Evolutionary conservation across 2,329 filamentous ascomycete species (phyloP).

Genomic region (Neonectria punicea): DNA sequence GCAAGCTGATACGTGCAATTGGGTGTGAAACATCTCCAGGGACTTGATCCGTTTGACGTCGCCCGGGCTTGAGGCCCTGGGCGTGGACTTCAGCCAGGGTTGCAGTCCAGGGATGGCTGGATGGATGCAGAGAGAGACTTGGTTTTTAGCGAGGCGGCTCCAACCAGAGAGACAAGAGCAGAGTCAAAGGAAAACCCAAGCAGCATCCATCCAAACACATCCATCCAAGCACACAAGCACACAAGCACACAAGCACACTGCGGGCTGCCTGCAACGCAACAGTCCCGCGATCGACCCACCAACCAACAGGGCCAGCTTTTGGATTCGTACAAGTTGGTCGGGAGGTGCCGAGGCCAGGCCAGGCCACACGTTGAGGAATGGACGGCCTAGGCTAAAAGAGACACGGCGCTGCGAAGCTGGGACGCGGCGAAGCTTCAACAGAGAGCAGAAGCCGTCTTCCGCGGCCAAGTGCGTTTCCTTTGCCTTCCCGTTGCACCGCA

Average conservation of each 20-base stretch:
- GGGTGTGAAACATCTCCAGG: slow-evolving; percentile 39
- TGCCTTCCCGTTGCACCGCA: slow-evolving; percentile 1
- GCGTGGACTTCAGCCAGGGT: slow-evolving; percentile 36
- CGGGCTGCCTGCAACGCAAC: slow-evolving; percentile 18
- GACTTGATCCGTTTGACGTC: slow-evolving; percentile 31
- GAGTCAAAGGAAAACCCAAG: no score
- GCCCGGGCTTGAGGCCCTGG: slow-evolving; percentile 25
- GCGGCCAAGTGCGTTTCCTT: slow-evolving; percentile 8
- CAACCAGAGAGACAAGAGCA: neutral
- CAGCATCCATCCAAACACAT: no score
- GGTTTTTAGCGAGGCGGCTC: neutral
- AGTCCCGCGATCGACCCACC: slow-evolving; percentile 28
- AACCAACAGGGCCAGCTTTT: slow-evolving; percentile 2
- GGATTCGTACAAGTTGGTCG: slow-evolving; percentile 25
- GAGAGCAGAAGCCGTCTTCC: slow-evolving; percentile 6
- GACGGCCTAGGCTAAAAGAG: slow-evolving; percentile 20
- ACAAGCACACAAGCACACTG: slow-evolving; percentile 2
- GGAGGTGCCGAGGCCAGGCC: slow-evolving; percentile 39
- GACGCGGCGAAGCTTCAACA: slow-evolving; percentile 20
- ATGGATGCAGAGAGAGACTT: neutral
- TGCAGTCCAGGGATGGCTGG: slow-evolving; percentile 28
- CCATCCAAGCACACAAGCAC: neutral
- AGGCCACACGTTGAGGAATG: slow-evolving; percentile 28
- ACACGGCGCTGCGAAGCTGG: slow-evolving; percentile 6
- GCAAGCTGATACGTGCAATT: slow-evolving; percentile 37